phyloP scores from a whole-genome alignment of 805 yeast species.

The Lipomyces lipofer region DNA sequence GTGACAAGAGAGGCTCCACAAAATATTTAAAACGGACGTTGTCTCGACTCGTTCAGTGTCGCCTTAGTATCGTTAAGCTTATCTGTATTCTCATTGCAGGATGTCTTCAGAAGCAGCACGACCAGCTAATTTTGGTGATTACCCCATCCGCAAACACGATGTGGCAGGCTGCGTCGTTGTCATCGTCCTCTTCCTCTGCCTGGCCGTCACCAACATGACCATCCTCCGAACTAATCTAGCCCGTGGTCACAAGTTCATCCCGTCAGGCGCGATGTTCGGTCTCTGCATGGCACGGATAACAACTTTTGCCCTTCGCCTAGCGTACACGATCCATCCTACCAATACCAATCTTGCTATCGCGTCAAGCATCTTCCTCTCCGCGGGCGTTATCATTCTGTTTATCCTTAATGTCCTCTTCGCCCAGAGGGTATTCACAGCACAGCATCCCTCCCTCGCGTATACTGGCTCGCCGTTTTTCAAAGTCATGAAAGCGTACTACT shows the following conservation, averaged over 20 bases:
- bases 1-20: no score
- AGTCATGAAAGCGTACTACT: neutral
- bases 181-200: neutral
- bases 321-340: neutral
- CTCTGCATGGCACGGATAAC: neutral
- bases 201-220: neutral
- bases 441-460: neutral
- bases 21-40: no score
- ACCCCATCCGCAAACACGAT: neutral
- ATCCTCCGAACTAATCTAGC: neutral
- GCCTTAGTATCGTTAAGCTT: no score
- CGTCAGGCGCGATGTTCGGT: conserved; percentile 2
- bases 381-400: neutral
- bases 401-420: neutral
- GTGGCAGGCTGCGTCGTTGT: neutral
- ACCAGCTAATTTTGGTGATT: neutral
- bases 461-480: neutral
- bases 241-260: neutral
- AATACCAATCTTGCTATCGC: neutral
- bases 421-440: neutral
- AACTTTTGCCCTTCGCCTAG: neutral
- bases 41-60: no score
- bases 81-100: no score
- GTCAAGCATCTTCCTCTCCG: neutral
- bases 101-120: no score